Evolutionary conservation across 1,139 yeast species (phyloP).

Genomic region (Pichia kudriavzevii): DNA sequence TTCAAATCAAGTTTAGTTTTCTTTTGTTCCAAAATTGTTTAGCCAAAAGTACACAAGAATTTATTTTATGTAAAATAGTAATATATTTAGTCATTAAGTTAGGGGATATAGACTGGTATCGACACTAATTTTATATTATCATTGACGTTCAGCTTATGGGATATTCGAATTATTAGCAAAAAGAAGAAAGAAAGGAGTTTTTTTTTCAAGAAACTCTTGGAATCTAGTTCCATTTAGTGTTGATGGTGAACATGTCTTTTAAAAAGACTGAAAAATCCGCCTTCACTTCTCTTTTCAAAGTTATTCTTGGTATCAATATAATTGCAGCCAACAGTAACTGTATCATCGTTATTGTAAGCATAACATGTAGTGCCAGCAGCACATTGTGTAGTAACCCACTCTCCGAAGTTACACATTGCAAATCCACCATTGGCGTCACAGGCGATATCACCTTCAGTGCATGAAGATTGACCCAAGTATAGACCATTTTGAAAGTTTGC

Average conservation of each 20-base stretch:
- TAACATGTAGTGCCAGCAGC: constrained; percentile 54
- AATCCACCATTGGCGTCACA: constrained; percentile 42
- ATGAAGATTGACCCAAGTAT: constrained; percentile 31
- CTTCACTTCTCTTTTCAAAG: constrained; percentile 25
- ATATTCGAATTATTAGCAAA: too few relatives aligned
- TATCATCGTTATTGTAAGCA: constrained; percentile 35
- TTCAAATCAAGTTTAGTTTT: too few relatives aligned
- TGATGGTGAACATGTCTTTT: constrained; percentile 24
- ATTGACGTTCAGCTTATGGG: too few relatives aligned
- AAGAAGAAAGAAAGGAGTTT: too few relatives aligned
- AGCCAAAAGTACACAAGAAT: too few relatives aligned
- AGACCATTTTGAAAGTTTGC: constrained; percentile 29
- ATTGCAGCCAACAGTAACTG: constrained; percentile 37
- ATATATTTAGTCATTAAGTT: too few relatives aligned
- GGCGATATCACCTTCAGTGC: constrained; percentile 42
- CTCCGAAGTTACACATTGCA: constrained; percentile 47
- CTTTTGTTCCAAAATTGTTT: too few relatives aligned
- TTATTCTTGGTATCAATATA: constrained; percentile 20
- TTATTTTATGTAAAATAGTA: too few relatives aligned
- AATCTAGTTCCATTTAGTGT: too few relatives aligned
- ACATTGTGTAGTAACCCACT: constrained; percentile 49
- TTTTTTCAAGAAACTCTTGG: too few relatives aligned
- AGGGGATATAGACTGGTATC: too few relatives aligned
- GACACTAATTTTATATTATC: too few relatives aligned
- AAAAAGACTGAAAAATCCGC: constrained; percentile 15